A percentile compares a stretch with the other conserved stretches of the same genome.
Evolutionary conservation across 1,284 basidiomycete genomes (phyloP).

Genomic region (Cryptococcus sp.): DNA sequence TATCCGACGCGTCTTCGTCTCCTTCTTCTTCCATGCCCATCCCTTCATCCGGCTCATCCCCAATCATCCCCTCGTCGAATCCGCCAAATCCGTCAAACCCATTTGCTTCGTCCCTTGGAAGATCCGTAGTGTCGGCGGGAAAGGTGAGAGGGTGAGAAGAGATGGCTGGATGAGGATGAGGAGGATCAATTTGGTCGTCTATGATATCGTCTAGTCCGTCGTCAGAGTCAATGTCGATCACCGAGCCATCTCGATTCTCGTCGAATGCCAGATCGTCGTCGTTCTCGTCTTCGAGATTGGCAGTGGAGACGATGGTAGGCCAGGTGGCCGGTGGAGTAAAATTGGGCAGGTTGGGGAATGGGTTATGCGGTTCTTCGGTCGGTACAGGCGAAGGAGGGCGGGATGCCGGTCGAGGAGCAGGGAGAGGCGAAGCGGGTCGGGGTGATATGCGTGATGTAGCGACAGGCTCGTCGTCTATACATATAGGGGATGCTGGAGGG

Average conservation of each 20-base stretch:
- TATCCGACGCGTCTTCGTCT: conserved; percentile 17
- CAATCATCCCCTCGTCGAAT: conserved; percentile 19
- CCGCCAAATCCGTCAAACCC: conserved; percentile 28
- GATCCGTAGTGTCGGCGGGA: not conserved
- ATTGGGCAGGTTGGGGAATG: conserved; percentile 17
- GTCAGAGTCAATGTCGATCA: not conserved
- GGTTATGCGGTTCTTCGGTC: too few species aligned
- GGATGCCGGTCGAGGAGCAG: not conserved
- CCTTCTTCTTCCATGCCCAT: conserved; percentile 45
- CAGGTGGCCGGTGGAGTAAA: conserved; percentile 25
- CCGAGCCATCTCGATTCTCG: conserved; percentile 2
- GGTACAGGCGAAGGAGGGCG: not conserved
- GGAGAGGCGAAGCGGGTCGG: not conserved
- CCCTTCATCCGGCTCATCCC: conserved; percentile 43
- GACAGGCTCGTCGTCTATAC: not conserved
- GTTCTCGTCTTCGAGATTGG: conserved; percentile 1
- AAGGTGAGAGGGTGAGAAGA: not conserved
- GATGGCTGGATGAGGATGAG: not conserved
- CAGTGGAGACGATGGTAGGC: conserved; percentile 34
- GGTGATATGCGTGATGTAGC: not conserved
- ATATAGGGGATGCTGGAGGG: not conserved
- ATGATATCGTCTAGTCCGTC: conserved; percentile 9
- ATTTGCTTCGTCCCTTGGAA: not conserved
- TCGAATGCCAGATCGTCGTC: not conserved
- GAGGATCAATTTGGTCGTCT: conserved; percentile 7